Evolutionary conservation across 108 stramenopile genomes (phyloP), one percentile per base, ranked within the genome.

Genomic region (Nitzschia palea): DNA sequence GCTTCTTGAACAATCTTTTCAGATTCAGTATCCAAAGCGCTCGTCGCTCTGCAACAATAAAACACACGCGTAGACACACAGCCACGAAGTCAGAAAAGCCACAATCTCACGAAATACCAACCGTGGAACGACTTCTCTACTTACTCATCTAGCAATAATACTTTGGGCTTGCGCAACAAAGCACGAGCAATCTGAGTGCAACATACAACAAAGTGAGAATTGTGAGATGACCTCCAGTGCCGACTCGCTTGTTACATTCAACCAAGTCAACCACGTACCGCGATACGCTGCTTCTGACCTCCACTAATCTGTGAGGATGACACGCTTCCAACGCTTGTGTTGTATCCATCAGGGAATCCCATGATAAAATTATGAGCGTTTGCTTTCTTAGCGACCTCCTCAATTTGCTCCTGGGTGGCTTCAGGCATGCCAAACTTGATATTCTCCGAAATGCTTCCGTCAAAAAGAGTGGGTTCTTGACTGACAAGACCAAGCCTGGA

Each of bases 1-100:
- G 95, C 90, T 51, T 82, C 82, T 55, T 93, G 95, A 9, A 95
- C 95, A 17, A 86, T 37, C 29, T 78, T 76, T 71, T 96, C 95
- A 10, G 77, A 82, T 61, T 86, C 89, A 12, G 85, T 80, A 53
- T 96, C 95, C 14, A 96, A 74, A 1, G 70, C 63, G 40, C 56
- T 57, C 17, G 77, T 71, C 15, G 84, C 81, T n/a, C 47, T 63
- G 31, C 25, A 18, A n/a, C n/a, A n/a, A n/a, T n/a, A n/a, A n/a
- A n/a, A n/a, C n/a, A n/a, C n/a, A n/a, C n/a, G n/a, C n/a, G n/a
- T n/a, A n/a, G n/a, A n/a, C n/a, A n/a, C n/a, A n/a, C n/a, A n/a
- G n/a, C n/a, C n/a, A n/a, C n/a, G n/a, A n/a, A n/a, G n/a, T n/a
- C n/a, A n/a, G n/a, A n/a, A n/a, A n/a, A n/a, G n/a, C n/a, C n/a